Evolutionary conservation across 2,329 filamentous ascomycete genomes (phyloP), one percentile per base, ranked within the genome.

Genomic region (Ilyonectria robusta): DNA sequence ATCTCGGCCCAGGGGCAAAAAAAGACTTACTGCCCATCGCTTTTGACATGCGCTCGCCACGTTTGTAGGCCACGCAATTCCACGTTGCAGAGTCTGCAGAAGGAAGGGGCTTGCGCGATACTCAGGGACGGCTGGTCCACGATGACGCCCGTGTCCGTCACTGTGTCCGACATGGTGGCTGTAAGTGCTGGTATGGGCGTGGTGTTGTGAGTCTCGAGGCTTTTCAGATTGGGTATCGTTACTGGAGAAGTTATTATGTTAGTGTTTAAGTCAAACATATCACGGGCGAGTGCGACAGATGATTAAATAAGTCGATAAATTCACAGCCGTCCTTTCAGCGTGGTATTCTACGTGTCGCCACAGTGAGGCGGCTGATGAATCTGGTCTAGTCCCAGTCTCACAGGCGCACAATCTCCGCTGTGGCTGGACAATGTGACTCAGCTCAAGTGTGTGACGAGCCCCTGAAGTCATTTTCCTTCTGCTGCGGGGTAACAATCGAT

Each of bases 11-110:
- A 21, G 23, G 13, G 35, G 2, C 26, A 23, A 23, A 23, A 15
- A 13, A 23, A 57, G 29, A 65, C 73, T 8, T 70, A 74, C 73
- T 76, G 73, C 59, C 33, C 67, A 15, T 74, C 73, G 47, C 64
- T 74, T 58, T 76, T 76, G 54, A 71, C 65, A 48, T 75, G 72
- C 51, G 70, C 59, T 53, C 72, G 68, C 70, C 72, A 76, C 10
- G 44, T 65, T 29, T 57, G 58, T 10, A 62, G 29, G 53, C 62
- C 69, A 33, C 59, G 54, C 50, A 76, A 50, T 58, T 67, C 44
- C 50, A 70, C 29, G 35, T 71, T 56, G 53, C 74, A 76, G 11
- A 75, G 50, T 35, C 74, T 65, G 31, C 74, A 76, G 6, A 65
- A 42, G 19, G 69, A 68, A 26, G 72, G 72, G 4, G 59, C 50